These are phyloP conservation scores for Iris pallida DNA, from an alignment of 116 monocot genomes.

Conservation along the genomic window DNA sequence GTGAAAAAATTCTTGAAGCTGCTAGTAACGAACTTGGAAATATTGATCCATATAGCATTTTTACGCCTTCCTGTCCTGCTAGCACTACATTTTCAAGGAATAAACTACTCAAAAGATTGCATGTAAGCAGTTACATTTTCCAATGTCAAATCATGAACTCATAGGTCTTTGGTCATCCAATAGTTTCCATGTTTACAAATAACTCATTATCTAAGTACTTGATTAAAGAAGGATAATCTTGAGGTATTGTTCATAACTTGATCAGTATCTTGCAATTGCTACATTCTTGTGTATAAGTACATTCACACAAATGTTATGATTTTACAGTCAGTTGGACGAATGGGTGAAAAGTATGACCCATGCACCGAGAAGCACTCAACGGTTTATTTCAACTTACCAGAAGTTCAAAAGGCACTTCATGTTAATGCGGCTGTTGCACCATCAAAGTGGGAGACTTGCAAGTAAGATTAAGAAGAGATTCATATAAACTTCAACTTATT, in stretches of 20 bases:
- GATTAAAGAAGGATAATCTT: too few species aligned
- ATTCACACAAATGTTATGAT: background rate
- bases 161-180: background rate
- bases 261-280: too few species aligned
- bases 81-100: constrained; percentile 49
- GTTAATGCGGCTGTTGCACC: constrained; percentile 53
- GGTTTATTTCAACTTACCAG: constrained; percentile 86
- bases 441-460: constrained; percentile 89
- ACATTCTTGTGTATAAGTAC: too few species aligned
- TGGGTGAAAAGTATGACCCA: constrained; percentile 87
- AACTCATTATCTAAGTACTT: too few species aligned
- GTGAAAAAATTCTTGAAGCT: constrained; percentile 66
- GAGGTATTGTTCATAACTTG: too few species aligned
- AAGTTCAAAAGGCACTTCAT: constrained; percentile 90
- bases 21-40: constrained; percentile 74
- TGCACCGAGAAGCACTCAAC: constrained; percentile 90
- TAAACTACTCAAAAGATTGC: constrained; percentile 67
- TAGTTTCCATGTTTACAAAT: background rate
- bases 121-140: constrained; percentile 32
- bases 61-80: constrained; percentile 72
- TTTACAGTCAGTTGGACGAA: constrained; percentile 46
- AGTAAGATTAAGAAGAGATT: constrained; percentile 31
- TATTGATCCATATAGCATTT: constrained; percentile 95
- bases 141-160: background rate
- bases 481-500: background rate